Evolutionary conservation across 768 basidiomycete species (phyloP).

Genomic region (Macrolepiota dolichaula): DNA sequence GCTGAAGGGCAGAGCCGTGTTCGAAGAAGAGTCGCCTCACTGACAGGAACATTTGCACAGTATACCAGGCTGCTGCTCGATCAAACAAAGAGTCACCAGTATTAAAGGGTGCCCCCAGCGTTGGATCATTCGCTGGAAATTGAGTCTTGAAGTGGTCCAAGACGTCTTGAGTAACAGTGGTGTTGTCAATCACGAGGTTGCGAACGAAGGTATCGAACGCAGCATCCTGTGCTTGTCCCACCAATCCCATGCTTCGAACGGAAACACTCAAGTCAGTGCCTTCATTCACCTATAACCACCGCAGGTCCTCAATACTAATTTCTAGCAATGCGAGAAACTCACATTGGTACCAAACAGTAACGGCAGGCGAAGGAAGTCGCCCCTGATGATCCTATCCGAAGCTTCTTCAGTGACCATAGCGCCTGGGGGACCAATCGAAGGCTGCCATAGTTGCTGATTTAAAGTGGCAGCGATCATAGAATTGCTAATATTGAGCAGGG

Average conservation of each 20-base stretch:
- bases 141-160: constrained; percentile 33
- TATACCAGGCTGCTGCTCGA: constrained; percentile 54
- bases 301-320: too few relatives aligned
- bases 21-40: constrained; percentile 49
- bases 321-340: constrained; percentile 11
- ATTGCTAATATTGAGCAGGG: constrained; percentile 44
- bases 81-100: constrained; percentile 61
- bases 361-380: constrained; percentile 51
- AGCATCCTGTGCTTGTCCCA: constrained; percentile 34
- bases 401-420: constrained; percentile 45
- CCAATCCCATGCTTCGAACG: constrained; percentile 34
- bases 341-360: constrained; percentile 57
- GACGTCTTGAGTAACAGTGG: constrained; percentile 38
- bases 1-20: constrained; percentile 41
- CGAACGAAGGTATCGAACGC: constrained; percentile 47
- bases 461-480: constrained; percentile 39
- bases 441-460: constrained; percentile 56
- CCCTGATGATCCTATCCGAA: constrained; percentile 39
- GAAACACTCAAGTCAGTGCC: constrained; percentile 41
- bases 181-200: constrained; percentile 48
- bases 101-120: constrained; percentile 48
- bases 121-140: constrained; percentile 47
- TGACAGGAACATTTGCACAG: constrained; percentile 53
- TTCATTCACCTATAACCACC: constrained; percentile 43
- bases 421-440: constrained; percentile 46